phyloP scores from a whole-genome alignment of 2,329 filamentous ascomycete genomes.

The Paraconiothyrium sp. region DNA sequence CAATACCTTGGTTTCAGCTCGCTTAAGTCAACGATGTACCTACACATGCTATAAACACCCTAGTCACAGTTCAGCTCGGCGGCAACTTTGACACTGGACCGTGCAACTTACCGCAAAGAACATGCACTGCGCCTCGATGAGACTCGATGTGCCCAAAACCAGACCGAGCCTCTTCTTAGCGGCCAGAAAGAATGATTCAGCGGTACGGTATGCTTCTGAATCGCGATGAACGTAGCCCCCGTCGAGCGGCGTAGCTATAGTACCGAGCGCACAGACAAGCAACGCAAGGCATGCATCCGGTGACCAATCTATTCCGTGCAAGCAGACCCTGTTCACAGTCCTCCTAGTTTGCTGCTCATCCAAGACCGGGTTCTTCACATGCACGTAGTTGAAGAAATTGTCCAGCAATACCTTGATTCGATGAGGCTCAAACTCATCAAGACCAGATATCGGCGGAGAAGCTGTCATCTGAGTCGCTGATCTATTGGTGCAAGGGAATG shows the following conservation, averaged over 20 bases:
- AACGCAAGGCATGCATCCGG: slow-evolving; percentile 22
- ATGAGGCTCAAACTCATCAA: slow-evolving; percentile 8
- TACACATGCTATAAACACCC: slow-evolving; percentile 8
- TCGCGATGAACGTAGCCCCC: slow-evolving; percentile 1
- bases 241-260: slow-evolving; percentile 18
- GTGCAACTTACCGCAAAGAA: slow-evolving; percentile 12
- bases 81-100: no score
- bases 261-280: slow-evolving; percentile 22
- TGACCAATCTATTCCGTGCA: slow-evolving; percentile 22
- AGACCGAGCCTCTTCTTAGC: slow-evolving; percentile 16
- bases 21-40: no score
- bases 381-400: slow-evolving; percentile 15
- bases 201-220: slow-evolving; percentile 17
- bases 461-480: neutral
- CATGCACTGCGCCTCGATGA: slow-evolving; percentile 17
- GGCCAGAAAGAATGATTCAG: slow-evolving; percentile 15
- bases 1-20: no score
- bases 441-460: slow-evolving; percentile 7
- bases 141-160: slow-evolving; percentile 10
- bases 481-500: slow-evolving; percentile 1
- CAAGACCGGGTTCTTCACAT: slow-evolving; percentile 20
- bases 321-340: slow-evolving; percentile 15
- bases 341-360: slow-evolving; percentile 13
- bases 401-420: slow-evolving; percentile 13
- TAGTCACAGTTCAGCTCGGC: no score